A percentile compares a stretch with the other conserved stretches of the same genome.
Evolutionary conservation across 768 basidiomycete species (phyloP).

Genomic region (Hemileccinum rubropunctum): DNA sequence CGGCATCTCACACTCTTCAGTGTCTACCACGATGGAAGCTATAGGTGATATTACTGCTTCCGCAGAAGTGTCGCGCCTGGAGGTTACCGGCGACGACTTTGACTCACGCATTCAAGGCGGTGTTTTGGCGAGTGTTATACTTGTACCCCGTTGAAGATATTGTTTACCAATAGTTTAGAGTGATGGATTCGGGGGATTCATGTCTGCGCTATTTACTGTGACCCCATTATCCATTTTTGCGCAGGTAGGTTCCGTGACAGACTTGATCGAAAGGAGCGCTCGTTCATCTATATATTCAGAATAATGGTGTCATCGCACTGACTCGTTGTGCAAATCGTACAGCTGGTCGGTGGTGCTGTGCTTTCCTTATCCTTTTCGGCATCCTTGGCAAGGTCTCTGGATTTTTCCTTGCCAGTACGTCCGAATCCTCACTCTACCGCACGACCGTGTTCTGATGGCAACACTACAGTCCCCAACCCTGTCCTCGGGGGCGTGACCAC

Average conservation of each 20-base stretch:
- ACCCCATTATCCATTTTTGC: conserved; percentile 80
- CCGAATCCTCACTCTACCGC: too few species aligned
- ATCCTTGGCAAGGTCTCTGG: conserved; percentile 80
- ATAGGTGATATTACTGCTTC: conserved; percentile 85
- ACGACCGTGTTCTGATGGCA: background rate
- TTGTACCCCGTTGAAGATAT: background rate
- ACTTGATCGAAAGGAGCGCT: background rate
- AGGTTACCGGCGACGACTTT: conserved; percentile 72
- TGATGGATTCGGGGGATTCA: conserved; percentile 78
- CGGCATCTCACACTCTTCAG: conserved; percentile 30
- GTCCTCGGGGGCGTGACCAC: conserved; percentile 86
- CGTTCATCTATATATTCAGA: conserved; percentile 35
- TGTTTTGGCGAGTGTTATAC: conserved; percentile 47
- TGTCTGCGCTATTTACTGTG: conserved; percentile 79
- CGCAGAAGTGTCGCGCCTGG: conserved; percentile 75
- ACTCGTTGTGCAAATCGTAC: conserved; percentile 80
- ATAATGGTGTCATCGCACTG: conserved; percentile 80
- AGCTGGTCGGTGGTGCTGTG: conserved; percentile 78
- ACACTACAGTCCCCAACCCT: conserved; percentile 59
- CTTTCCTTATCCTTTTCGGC: conserved; percentile 78
- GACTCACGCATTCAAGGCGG: conserved; percentile 84
- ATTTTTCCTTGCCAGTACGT: conserved; percentile 71
- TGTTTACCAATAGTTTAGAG: conserved; percentile 36
- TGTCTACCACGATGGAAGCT: conserved; percentile 77
- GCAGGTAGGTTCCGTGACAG: conserved; percentile 35